These are phyloP conservation scores for Fomitiporia mediterranea DNA, from an alignment of 1,284 basidiomycete species.

Conservation along the genomic window DNA sequence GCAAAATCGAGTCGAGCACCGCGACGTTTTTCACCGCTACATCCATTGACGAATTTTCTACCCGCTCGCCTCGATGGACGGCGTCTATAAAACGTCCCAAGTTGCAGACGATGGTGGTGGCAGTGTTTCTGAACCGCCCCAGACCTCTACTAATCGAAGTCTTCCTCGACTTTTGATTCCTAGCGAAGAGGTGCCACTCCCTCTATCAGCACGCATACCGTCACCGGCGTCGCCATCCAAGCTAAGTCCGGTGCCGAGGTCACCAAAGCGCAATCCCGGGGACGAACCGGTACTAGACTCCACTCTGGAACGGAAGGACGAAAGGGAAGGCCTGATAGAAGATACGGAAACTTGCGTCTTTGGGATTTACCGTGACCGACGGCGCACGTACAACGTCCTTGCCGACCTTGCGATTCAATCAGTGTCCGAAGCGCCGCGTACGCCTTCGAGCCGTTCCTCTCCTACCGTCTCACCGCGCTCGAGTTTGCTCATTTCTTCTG, in stretches of 20 bases:
- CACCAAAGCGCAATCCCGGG: neutral
- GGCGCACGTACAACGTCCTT: constrained; percentile 7
- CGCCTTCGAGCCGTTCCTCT: neutral
- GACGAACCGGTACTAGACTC: neutral
- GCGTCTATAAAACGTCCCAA: constrained; percentile 15
- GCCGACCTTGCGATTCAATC: constrained; percentile 12
- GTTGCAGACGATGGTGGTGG: constrained; percentile 8
- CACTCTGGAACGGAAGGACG: neutral
- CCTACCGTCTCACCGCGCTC: neutral
- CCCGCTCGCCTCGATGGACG: too few relatives aligned
- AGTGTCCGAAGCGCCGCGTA: neutral
- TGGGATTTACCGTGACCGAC: constrained; percentile 1
- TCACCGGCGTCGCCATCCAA: neutral
- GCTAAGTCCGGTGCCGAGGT: neutral
- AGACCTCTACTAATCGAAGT: neutral
- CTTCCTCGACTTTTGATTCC: neutral
- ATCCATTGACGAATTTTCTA: too few relatives aligned
- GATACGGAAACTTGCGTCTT: neutral
- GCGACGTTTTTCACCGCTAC: too few relatives aligned
- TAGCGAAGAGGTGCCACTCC: neutral
- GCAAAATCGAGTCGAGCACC: too few relatives aligned
- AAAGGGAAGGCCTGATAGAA: neutral
- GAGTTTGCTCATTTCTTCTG: neutral
- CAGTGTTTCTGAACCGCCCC: neutral
- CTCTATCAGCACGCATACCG: neutral